phyloP scores from a whole-genome alignment of 176 grass and related monocot species.

The Tuctoria greenei region DNA sequence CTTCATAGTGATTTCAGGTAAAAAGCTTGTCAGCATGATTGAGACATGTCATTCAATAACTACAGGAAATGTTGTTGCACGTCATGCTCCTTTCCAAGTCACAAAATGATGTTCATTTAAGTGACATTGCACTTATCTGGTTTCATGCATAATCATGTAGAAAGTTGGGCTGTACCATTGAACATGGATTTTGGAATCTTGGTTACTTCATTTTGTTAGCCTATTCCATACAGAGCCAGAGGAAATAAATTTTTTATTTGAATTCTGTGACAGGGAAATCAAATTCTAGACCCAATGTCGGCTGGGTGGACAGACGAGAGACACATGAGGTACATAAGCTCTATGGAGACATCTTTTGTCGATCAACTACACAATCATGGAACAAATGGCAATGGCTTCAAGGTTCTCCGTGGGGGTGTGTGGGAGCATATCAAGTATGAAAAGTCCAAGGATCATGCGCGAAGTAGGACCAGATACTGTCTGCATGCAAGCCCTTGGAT shows the following conservation, averaged over 20 bases:
- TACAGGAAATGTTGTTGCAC: not conserved
- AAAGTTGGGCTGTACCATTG: not conserved
- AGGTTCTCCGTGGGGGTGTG: conserved; percentile 55
- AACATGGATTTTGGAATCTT: not conserved
- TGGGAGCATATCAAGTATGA: conserved; percentile 59
- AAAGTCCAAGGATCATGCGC: conserved; percentile 20
- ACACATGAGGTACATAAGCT: conserved; percentile 59
- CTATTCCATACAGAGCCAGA: not conserved
- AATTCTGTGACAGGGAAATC: conserved; percentile 46
- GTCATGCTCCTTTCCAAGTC: not conserved
- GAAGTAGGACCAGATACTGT: conserved; percentile 20
- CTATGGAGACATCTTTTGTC: conserved; percentile 62
- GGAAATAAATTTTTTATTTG: conserved; percentile 7
- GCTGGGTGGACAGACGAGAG: conserved; percentile 71
- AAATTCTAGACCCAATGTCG: conserved; percentile 25
- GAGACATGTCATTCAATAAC: not conserved
- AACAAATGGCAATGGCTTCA: conserved; percentile 36
- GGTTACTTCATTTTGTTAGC: not conserved
- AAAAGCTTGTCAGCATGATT: not conserved
- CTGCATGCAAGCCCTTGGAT: conserved; percentile 66
- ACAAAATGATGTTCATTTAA: not conserved
- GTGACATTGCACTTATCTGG: not conserved
- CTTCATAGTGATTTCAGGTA: not conserved
- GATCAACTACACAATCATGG: conserved; percentile 42
- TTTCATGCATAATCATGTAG: not conserved